Base-by-base conservation (phyloP, 2,329 filamentous ascomycete species). In the Cladophialophora carrionii region DNA sequence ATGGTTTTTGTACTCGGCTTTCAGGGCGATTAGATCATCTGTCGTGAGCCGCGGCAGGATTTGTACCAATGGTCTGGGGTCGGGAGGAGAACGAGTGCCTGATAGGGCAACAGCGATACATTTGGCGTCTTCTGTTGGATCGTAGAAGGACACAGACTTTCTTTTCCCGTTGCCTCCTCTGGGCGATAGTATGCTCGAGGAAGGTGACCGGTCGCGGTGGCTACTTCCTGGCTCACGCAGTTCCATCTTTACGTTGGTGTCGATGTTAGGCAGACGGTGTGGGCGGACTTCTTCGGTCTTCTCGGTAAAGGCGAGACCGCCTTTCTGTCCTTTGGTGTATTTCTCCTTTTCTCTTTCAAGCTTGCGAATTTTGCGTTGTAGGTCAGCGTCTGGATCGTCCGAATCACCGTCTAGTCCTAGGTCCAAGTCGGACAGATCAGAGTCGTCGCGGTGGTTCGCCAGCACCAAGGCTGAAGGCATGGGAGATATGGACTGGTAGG, bases 401-500 rank as follows among this genome's bases (percentile, higher is more conserved):
- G 20, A 75, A 72, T 70, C 65, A 20, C 46, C 65, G 34, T 67
- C 66, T 12, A 57, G 43, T 71, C 74, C 22, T 77, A 74, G 68
- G 77, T 76, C 65, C 14, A 82, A 72, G 9, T 76, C 76, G 62
- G 85, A 82, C 9, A 85, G 66, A 64, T 85, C 80, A 29, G 81
- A 82, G 24, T 86, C 84, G 9, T 87, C 81, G 32, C 81, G 77
- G 55, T 81, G 87, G 73, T 72, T 88, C 26, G 76, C 82, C 26
- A 93, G 80, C 72, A 86, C 80, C 64, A 86, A 80, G 0, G 93
- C 91, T 0, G 92, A 92, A 0, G 93, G 93, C 91, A 97, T 96
- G 0, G 94, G 93, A 0, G 93, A 96, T 72, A 96, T 90, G 64
- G 91, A 91, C 77, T 98, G 94, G 73, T 96, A 98, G 0, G 93